A percentile compares a stretch with the other conserved stretches of the same genome.
These are phyloP conservation scores for Thielaviopsis ethacetica DNA, from an alignment of 2,329 filamentous ascomycete species.

Conservation along the genomic window DNA sequence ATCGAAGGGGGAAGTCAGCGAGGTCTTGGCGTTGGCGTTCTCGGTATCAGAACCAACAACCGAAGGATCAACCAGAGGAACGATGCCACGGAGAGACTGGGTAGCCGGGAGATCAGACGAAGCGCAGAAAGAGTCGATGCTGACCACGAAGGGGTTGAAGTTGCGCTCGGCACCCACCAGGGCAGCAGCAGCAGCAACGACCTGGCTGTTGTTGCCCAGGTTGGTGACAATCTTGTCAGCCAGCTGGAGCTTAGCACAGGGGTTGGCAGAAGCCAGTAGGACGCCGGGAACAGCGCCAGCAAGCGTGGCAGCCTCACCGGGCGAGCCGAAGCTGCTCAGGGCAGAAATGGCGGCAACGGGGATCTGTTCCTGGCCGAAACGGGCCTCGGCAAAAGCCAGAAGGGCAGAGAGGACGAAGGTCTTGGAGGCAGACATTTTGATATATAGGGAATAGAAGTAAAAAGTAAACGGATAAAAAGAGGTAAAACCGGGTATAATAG, in stretches of 20 bases:
- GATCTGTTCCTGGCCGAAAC: constrained; percentile 48
- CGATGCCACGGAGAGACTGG: constrained; percentile 44
- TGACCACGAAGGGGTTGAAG: constrained; percentile 50
- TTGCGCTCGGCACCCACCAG: constrained; percentile 49
- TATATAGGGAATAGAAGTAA: neutral
- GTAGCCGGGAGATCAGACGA: constrained; percentile 47
- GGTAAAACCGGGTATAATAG: too few relatives aligned
- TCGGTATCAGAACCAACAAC: constrained; percentile 39
- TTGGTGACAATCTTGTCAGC: constrained; percentile 47
- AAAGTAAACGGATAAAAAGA: constrained; percentile 3
- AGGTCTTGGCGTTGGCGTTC: constrained; percentile 42
- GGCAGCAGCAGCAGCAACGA: constrained; percentile 43
- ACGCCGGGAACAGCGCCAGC: constrained; percentile 44
- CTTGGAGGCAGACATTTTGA: constrained; percentile 28
- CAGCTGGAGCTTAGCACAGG: constrained; percentile 48
- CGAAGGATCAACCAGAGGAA: constrained; percentile 49
- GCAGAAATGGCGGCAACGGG: constrained; percentile 37
- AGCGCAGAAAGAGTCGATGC: constrained; percentile 45
- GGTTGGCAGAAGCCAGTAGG: constrained; percentile 47
- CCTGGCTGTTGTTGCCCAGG: constrained; percentile 42
- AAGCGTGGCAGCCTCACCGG: constrained; percentile 47
- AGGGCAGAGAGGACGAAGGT: constrained; percentile 24
- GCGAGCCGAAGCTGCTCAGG: constrained; percentile 35
- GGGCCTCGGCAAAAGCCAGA: constrained; percentile 30
- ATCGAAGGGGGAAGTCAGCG: constrained; percentile 35